Evolutionary conservation across 2,329 filamentous ascomycete genomes (phyloP), one percentile per base, ranked within the genome.

Genomic region (Westerdykella aurantiaca): DNA sequence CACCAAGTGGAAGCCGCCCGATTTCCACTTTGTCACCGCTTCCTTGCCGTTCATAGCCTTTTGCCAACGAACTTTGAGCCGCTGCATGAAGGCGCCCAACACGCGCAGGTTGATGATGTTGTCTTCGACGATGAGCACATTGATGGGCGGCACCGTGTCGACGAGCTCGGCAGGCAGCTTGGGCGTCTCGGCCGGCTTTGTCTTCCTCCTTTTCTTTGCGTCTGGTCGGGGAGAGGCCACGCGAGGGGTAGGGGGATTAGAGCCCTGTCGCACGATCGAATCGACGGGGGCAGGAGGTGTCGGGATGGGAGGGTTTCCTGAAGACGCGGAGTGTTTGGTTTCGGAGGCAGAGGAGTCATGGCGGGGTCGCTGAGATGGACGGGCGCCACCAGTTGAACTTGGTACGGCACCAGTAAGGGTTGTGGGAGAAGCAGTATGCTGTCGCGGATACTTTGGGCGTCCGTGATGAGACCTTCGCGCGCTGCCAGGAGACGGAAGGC

Each of bases 21-120:
- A 78, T 43, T 87, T 83, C 91, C 93, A 98, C 69, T 95, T 96
- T 48, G 80, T 84, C 22, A 97, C 89, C 2, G 93, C 93, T 52
- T 96, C 91, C 51, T 84, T 82, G 18, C 93, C 93, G 64, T 97
- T 95, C 77, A 94, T 88, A 31, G 93, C 93, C n/a, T 88, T 94
- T 68, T 93, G 86, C 89, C 91, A 97, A 29, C 93, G 81, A 6
- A 98, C 93, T 62, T 95, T 96, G 39, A 98, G 76, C 39, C 89
- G 79, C 71, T 96, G 95, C 76, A 97, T 91, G 61, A 98, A 95
- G 1, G 90, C 89, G 63, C 96, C 91, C 31, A 98, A 74, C 9
- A 98, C 81, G 60, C 88, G 87, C 54, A 97, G 74, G 63, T 97
- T 98, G 76, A 98, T 97, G 51, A 93, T 89, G 67, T 98, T 98